Evolutionary conservation across 2,329 filamentous ascomycete species (phyloP).

Genomic region (Paecilomyces sp.): DNA sequence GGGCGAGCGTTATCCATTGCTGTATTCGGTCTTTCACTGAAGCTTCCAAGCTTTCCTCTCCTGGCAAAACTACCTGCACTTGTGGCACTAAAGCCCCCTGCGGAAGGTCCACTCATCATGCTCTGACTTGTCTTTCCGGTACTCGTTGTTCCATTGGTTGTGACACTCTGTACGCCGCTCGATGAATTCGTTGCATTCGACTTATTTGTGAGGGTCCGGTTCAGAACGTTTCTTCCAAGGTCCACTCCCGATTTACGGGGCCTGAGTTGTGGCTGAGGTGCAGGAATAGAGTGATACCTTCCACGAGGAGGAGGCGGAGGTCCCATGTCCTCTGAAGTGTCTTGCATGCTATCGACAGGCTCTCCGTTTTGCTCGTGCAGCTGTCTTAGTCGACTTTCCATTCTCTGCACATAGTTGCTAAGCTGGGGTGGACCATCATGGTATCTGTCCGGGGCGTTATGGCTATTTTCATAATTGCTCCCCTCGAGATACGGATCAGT

Average conservation of each 20-base stretch:
- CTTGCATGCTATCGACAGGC: conserved; percentile 43
- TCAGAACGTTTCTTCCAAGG: conserved; percentile 60
- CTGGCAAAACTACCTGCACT: conserved; percentile 90
- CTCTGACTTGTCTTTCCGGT: conserved; percentile 76
- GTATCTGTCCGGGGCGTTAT: conserved; percentile 45
- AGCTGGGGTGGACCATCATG: conserved; percentile 61
- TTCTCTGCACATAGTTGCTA: conserved; percentile 80
- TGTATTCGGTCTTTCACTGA: conserved; percentile 38
- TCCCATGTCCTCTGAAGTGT: conserved; percentile 41
- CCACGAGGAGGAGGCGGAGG: conserved; percentile 52
- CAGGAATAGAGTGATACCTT: conserved; percentile 36
- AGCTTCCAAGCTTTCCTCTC: conserved; percentile 47
- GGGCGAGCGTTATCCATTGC: conserved; percentile 32
- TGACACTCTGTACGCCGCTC: conserved; percentile 60
- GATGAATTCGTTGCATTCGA: conserved; percentile 77
- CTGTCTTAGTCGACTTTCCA: conserved; percentile 73
- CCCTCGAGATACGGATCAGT: conserved; percentile 43
- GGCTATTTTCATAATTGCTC: conserved; percentile 39
- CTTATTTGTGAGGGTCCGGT: conserved; percentile 79
- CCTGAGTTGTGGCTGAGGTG: conserved; percentile 28
- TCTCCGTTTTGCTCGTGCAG: conserved; percentile 52
- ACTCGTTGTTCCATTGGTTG: conserved; percentile 58
- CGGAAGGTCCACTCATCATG: conserved; percentile 89
- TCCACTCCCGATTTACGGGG: conserved; percentile 59
- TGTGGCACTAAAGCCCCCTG: conserved; percentile 84